Percentiles rank a stretch among this genome's conserved stretches.
phyloP scores from a whole-genome alignment of 495 filamentous ascomycete species.

The Tricharina praecox region DNA sequence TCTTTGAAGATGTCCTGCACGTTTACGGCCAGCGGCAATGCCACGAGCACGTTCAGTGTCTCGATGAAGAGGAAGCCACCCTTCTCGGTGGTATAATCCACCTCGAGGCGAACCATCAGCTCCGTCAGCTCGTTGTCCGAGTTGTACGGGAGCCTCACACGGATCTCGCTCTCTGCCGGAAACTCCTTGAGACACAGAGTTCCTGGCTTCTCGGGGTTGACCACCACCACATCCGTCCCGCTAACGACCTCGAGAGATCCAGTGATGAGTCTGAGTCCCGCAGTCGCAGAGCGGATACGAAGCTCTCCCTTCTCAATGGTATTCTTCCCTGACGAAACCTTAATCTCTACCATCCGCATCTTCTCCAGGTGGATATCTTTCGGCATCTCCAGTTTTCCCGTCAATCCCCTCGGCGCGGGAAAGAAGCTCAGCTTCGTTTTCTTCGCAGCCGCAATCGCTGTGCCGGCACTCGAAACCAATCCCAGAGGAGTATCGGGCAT shows the following conservation, averaged over 20 bases:
- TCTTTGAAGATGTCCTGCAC: conserved; percentile 93
- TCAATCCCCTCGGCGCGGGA: conserved; percentile 17
- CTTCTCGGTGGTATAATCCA: conserved; percentile 56
- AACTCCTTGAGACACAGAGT: conserved; percentile 48
- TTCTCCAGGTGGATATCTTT: conserved; percentile 57
- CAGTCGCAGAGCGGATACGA: conserved; percentile 63
- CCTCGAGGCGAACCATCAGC: conserved; percentile 58
- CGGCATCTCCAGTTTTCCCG: conserved; percentile 27
- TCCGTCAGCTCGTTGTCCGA: conserved; percentile 59
- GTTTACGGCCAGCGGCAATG: conserved; percentile 77
- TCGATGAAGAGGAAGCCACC: conserved; percentile 56
- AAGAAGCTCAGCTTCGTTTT: conserved; percentile 26
- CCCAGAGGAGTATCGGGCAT: conserved; percentile 11
- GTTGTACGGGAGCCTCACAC: conserved; percentile 63
- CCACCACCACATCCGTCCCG: conserved; percentile 16
- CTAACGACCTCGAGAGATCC: conserved; percentile 46
- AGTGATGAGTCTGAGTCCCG: conserved; percentile 68
- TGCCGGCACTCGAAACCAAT: conserved; percentile 26
- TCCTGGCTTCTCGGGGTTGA: conserved; percentile 40
- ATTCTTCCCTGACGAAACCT: conserved; percentile 61
- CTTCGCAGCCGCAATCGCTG: conserved; percentile 30
- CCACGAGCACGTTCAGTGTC: conserved; percentile 45
- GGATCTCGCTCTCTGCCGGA: conserved; percentile 32
- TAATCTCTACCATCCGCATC: conserved; percentile 56
- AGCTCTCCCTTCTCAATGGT: conserved; percentile 50